Base-by-base conservation (phyloP, 1,284 basidiomycete genomes). In the Puccinia brachypodii region DNA sequence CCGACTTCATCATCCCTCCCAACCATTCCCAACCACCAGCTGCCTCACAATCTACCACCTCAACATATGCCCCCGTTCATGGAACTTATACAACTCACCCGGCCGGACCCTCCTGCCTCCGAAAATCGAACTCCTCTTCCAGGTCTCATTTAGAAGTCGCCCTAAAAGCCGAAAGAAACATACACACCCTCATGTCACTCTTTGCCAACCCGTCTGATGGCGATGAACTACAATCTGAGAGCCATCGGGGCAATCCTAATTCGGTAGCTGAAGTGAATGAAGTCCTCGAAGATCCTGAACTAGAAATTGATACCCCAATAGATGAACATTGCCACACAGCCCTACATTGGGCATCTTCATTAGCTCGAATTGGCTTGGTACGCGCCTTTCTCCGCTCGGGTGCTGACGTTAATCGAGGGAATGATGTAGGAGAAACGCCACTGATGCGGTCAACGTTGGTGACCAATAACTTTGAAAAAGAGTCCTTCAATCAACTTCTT, bases 311-410 rank as follows among this genome's bases (percentile, higher is more conserved):
- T 86, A 89, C 90, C 25, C 89, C 95, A 62, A 90, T 98, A 53
- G 97, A 99, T 85, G 94, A 98, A 83, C 92, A 96, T 85, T 94
- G 95, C 0, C 96, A 99, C 87, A 95, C 95, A 0, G 92, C 96
- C 7, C 89, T 99, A 38, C 97, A 99, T 86, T 91, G 98, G 86
- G 96, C 97, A 0, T 92, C 94, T 7, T 94, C 95, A 50, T 89
- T 98, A 62, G 94, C 92, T 1, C 90, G 93, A 33, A 89, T 91
- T 79, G 87, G 89, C 22, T 90, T 90, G 33, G 90, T 93, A 19
- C 82, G 82, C n/a, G 90, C 91, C 58, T 85, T 16, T 84, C 91
- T 91, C 53, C 90, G 95, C 76, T 89, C 93, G 83, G 88, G 88
- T 11, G 93, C 95, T 1, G 95, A 98, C 85, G 89, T 94, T 25